These are phyloP conservation scores for Acer yangbiense DNA, from an alignment of 345 rosid species.

Conservation along the genomic window DNA sequence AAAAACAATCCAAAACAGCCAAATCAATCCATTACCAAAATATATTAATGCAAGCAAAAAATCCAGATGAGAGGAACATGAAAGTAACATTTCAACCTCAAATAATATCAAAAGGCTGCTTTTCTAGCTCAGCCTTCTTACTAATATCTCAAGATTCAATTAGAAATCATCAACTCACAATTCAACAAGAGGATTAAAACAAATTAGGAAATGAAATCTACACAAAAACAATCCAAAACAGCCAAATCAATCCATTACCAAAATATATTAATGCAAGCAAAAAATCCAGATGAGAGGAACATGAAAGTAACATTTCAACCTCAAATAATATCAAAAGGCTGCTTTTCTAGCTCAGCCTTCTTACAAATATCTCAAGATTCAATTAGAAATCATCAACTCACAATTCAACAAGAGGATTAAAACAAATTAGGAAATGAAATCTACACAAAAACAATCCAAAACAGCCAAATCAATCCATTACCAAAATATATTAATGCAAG, in stretches of 20 bases:
- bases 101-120: no score
- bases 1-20: neutral
- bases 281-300: neutral
- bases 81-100: no score
- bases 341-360: no score
- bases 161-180: neutral
- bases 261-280: no score
- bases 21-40: neutral
- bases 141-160: no score
- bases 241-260: neutral
- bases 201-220: conserved; percentile 19
- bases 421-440: conserved; percentile 16
- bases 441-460: conserved; percentile 8
- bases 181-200: neutral
- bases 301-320: no score
- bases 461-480: neutral
- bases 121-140: no score
- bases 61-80: neutral
- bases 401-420: neutral
- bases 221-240: neutral
- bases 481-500: no score
- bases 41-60: neutral
- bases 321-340: no score
- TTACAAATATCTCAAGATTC: no score
- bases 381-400: neutral